Conservation (phyloP, 306 rosid genomes). For the Parietaria judaica region DNA sequence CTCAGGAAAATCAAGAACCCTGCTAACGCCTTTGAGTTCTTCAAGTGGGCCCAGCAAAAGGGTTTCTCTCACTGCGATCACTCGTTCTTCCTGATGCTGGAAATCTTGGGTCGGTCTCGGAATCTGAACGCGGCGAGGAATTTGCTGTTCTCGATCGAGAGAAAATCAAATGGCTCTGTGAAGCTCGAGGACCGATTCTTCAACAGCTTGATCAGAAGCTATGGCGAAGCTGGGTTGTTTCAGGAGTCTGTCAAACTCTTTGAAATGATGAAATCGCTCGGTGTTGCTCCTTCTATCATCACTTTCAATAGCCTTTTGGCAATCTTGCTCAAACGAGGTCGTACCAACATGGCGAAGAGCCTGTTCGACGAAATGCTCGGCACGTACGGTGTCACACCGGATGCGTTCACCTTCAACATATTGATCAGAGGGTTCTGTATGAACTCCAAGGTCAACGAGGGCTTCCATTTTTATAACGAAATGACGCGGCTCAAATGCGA, state of each 20-base stretch:
- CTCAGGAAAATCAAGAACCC: conserved; percentile 42
- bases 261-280: conserved; percentile 45
- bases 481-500: conserved; percentile 42
- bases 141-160: conserved; percentile 62
- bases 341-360: conserved; percentile 53
- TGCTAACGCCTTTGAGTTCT: conserved; percentile 46
- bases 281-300: conserved; percentile 56
- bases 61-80: conserved; percentile 52
- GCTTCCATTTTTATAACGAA: conserved; percentile 51
- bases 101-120: conserved; percentile 45
- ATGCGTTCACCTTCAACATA: conserved; percentile 49
- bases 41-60: conserved; percentile 46
- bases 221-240: conserved; percentile 62
- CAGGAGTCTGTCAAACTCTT: conserved; percentile 66
- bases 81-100: conserved; percentile 51
- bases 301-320: conserved; percentile 50
- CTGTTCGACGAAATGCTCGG: conserved; percentile 69
- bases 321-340: conserved; percentile 60
- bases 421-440: conserved; percentile 81
- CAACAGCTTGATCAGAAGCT: conserved; percentile 64
- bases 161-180: conserved; percentile 45
- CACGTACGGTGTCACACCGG: conserved; percentile 63
- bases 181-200: conserved; percentile 63
- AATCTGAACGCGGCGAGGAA: conserved; percentile 65
- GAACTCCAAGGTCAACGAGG: conserved; percentile 66